These are phyloP conservation scores for Daldinia loculata DNA, from an alignment of 495 filamentous ascomycete species.

Conservation along the genomic window DNA sequence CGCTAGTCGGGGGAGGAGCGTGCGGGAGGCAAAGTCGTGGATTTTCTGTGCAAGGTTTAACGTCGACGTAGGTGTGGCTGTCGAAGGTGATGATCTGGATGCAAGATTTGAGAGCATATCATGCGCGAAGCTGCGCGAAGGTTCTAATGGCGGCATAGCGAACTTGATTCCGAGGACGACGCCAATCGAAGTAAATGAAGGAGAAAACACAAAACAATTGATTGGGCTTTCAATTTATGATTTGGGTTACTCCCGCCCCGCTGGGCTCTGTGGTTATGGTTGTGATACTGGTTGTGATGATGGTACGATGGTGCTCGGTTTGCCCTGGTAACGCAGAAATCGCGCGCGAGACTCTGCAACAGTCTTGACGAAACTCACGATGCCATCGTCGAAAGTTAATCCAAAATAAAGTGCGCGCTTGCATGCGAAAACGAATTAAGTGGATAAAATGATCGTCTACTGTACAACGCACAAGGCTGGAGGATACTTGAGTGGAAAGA, in stretches of 20 bases:
- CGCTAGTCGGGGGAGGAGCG: slow-evolving; percentile 33
- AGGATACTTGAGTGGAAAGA: background rate
- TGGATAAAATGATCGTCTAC: slow-evolving; percentile 15
- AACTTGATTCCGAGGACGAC: background rate
- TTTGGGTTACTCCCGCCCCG: background rate
- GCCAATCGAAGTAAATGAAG: background rate
- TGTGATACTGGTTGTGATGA: slow-evolving; percentile 7
- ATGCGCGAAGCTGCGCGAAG: slow-evolving; percentile 27
- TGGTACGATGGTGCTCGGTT: slow-evolving; percentile 5
- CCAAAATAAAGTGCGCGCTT: background rate
- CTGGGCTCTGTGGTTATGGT: background rate
- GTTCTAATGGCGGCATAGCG: slow-evolving; percentile 23
- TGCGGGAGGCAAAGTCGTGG: slow-evolving; percentile 29
- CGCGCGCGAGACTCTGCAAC: slow-evolving; percentile 9
- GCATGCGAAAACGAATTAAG: slow-evolving; percentile 4
- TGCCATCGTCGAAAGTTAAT: slow-evolving; percentile 12
- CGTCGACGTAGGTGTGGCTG: slow-evolving; percentile 3
- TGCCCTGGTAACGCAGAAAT: slow-evolving; percentile 4
- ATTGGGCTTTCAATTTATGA: background rate
- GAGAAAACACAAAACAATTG: background rate
- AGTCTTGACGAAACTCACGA: background rate
- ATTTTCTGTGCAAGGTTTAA: slow-evolving; percentile 12
- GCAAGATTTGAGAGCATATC: slow-evolving; percentile 17
- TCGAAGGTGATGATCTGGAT: slow-evolving; percentile 1
- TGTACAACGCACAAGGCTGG: slow-evolving; percentile 30